Base-by-base conservation (phyloP, 306 rosid species). In the Quercus bicolor region DNA sequence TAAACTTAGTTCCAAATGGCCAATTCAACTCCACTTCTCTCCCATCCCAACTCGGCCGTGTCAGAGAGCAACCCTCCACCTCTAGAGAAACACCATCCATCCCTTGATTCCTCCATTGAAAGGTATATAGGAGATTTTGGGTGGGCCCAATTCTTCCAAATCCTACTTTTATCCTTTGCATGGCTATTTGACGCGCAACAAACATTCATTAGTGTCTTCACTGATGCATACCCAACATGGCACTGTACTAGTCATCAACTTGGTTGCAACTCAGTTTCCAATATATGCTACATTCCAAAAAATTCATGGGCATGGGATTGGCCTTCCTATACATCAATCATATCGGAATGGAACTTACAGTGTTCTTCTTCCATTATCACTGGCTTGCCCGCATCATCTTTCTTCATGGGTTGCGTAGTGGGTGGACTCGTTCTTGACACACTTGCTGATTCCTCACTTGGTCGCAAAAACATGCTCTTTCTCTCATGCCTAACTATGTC, bases 181-280 rank as follows among this genome's bases (percentile, higher is more conserved):
- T 92, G 90, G 89, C 9, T 81, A 31, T 92, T 90, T 28, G 91
- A 92, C 31, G 92, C 89, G 1, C 94, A 89, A 64, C 94, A 91
- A 73, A 82, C 87, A 4, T 92, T 92, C 85, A 76, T 89, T 6
- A 64, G 74, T 34, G 83, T 90, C 80, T 88, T 92, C 91, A 82
- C 92, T 0, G 90, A 90, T 19, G 82, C 88, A n/a, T 56, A 61
- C 3, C 94, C 91, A 3, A n/a, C 74, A 1, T 87, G 91, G 90
- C 88, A 90, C 82, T 88, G 89, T 68, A 73, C 83, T 13, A 48
- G 0, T 48, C 53, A 48, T 12, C 24, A n/a, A 2, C 40, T 15
- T 43, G 34, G 33, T 26, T 60, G 68, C 29, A 11, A 19, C 4
- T 77, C 70, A 2, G n/a, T 20, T 64, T 74, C 83, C 72, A 77